Percentiles rank a stretch among this genome's conserved stretches.
phyloP scores from a whole-genome alignment of 148 eudicot species.

The Fallopia convolvulus region DNA sequence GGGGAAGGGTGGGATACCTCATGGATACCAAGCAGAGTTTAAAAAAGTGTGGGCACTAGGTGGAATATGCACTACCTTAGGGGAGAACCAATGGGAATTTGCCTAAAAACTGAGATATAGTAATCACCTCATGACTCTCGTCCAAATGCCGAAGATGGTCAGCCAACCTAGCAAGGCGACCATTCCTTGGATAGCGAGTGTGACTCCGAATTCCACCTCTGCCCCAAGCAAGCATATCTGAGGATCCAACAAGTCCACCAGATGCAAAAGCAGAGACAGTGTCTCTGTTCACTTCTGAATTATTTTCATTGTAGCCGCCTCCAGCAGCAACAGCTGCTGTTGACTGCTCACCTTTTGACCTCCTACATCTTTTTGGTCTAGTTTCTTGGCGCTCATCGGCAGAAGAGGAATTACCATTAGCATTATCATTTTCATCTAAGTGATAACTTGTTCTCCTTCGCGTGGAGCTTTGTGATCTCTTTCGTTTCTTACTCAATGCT shows the following conservation, averaged over 20 bases:
- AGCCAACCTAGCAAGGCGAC: slow-evolving; percentile 40
- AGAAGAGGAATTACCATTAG: slow-evolving; percentile 54
- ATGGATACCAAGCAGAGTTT: too few relatives aligned
- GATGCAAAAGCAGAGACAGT: slow-evolving; percentile 17
- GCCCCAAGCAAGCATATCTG: slow-evolving; percentile 71
- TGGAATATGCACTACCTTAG: too few relatives aligned
- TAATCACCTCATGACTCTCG: slow-evolving; percentile 42
- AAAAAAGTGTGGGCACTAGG: too few relatives aligned
- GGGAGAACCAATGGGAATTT: too few relatives aligned
- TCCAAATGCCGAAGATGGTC: slow-evolving; percentile 39
- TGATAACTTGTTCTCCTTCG: slow-evolving; percentile 43
- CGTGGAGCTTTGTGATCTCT: slow-evolving; percentile 38
- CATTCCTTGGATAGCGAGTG: slow-evolving; percentile 35
- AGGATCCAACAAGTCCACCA: slow-evolving; percentile 38
- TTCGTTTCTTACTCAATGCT: slow-evolving; percentile 41
- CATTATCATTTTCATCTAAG: slow-evolving; percentile 62
- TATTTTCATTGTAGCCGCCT: slow-evolving; percentile 30
- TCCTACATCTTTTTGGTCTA: slow-evolving; percentile 39
- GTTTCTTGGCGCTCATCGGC: slow-evolving; percentile 54
- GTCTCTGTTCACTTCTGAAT: slow-evolving; percentile 39
- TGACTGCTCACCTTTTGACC: slow-evolving; percentile 35
- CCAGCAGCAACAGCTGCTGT: slow-evolving; percentile 33
- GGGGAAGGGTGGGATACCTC: too few relatives aligned
- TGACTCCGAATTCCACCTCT: slow-evolving; percentile 65
- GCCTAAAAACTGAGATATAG: not conserved